A percentile compares a stretch with the other conserved stretches of the same genome.
These are phyloP conservation scores for Asparagopsis taxiformis DNA, from an alignment of 31 red algal genomes.

Conservation along the genomic window DNA sequence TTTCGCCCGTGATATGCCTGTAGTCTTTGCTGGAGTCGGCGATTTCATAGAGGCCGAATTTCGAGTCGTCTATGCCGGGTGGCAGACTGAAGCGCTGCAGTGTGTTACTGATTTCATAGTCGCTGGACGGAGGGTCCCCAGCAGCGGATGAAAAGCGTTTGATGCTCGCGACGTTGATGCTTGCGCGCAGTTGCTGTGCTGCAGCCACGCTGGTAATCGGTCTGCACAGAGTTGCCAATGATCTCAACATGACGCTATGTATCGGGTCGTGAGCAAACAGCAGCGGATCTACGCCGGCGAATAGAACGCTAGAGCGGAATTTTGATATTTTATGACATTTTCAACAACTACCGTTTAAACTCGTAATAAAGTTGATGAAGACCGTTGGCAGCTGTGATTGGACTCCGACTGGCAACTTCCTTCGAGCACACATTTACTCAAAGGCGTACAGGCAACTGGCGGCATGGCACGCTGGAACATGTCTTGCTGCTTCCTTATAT, in stretches of 20 bases:
- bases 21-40: constrained; percentile 15
- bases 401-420: neutral
- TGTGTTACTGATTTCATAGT: neutral
- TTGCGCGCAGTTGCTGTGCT: too few relatives aligned
- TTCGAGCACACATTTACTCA: too few relatives aligned
- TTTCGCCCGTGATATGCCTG: constrained; percentile 11
- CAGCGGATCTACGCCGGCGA: too few relatives aligned
- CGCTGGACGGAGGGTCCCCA: neutral
- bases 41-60: constrained; percentile 47
- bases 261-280: too few relatives aligned
- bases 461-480: too few relatives aligned
- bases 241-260: constrained; percentile 3
- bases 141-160: neutral
- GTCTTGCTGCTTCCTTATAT: too few relatives aligned
- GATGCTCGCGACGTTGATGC: too few relatives aligned
- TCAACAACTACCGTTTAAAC: constrained; percentile 1
- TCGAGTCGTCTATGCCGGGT: constrained; percentile 17
- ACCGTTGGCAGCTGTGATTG: neutral
- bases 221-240: neutral
- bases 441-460: too few relatives aligned
- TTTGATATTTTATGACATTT: neutral
- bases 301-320: too few relatives aligned
- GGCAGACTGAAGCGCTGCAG: constrained; percentile 27
- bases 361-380: neutral
- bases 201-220: too few relatives aligned